phyloP scores from a whole-genome alignment of 202 grass and related monocot genomes.

The Zizania palustris region DNA sequence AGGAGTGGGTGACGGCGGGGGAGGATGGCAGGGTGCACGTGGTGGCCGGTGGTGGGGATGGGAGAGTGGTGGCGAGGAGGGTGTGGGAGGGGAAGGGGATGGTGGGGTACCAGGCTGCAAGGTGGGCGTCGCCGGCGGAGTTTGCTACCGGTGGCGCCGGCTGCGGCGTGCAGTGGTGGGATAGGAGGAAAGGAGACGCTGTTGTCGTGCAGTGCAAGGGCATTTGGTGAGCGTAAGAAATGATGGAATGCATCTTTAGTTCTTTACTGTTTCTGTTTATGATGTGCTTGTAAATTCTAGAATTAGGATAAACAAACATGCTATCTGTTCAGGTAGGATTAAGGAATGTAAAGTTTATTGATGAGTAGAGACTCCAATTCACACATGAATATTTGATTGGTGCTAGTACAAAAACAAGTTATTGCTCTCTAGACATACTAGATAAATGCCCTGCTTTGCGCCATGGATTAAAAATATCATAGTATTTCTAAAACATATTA shows the following conservation, averaged over 20 bases:
- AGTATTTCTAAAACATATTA: too few relatives aligned
- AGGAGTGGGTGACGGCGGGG: conserved; percentile 65
- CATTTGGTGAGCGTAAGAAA: conserved; percentile 58
- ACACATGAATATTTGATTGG: background rate
- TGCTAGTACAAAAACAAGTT: background rate
- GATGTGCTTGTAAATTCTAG: background rate
- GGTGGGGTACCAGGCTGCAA: conserved; percentile 63
- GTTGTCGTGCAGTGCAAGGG: conserved; percentile 67
- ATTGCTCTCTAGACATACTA: background rate
- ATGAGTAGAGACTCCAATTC: background rate
- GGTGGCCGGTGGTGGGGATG: conserved; percentile 44
- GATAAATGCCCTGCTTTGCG: too few relatives aligned
- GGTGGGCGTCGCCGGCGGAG: conserved; percentile 69
- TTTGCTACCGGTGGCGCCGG: conserved; percentile 75
- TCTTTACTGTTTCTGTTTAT: background rate
- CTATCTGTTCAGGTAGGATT: conserved; percentile 6
- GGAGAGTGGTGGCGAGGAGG: conserved; percentile 42
- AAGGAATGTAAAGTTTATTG: conserved; percentile 12
- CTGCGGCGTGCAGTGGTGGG: conserved; percentile 87
- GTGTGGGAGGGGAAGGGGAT: conserved; percentile 71
- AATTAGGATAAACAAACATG: too few relatives aligned
- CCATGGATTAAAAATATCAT: too few relatives aligned
- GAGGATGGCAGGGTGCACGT: conserved; percentile 80
- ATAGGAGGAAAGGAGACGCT: conserved; percentile 68
- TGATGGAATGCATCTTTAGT: background rate